A percentile compares a stretch with the other conserved stretches of the same genome.
These are phyloP conservation scores for Austroboletus eburneus DNA, from an alignment of 768 basidiomycete species.

Conservation along the genomic window DNA sequence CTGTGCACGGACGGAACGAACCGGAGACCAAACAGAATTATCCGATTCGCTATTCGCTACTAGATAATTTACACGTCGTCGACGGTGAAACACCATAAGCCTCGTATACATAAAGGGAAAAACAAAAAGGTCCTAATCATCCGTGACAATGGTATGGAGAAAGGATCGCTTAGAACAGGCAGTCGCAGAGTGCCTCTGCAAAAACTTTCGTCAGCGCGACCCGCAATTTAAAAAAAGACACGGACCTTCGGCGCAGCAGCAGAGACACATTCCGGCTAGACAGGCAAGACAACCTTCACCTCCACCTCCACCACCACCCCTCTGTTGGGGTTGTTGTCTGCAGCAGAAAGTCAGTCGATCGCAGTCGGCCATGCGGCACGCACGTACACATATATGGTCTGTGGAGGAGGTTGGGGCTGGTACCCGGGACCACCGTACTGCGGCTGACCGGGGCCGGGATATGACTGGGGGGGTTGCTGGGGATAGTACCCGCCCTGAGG, in stretches of 20 bases:
- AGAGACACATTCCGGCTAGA: conserved; percentile 43
- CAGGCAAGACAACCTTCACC: conserved; percentile 42
- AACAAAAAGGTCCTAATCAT: conserved; percentile 6
- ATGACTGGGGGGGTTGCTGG: conserved; percentile 69
- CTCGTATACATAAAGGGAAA: conserved; percentile 14
- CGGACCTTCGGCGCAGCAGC: conserved; percentile 51
- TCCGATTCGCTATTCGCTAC: conserved; percentile 7
- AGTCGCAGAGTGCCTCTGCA: conserved; percentile 67
- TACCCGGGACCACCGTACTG: conserved; percentile 31
- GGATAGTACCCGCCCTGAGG: conserved; percentile 72
- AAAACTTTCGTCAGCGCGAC: conserved; percentile 20
- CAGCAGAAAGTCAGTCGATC: conserved; percentile 2
- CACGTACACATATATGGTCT: conserved; percentile 77
- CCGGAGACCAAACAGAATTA: conserved; percentile 36
- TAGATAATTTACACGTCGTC: conserved; percentile 30
- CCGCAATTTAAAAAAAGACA: conserved; percentile 18
- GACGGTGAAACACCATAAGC: not conserved
- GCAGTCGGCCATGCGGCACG: not conserved
- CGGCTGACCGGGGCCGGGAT: conserved; percentile 44
- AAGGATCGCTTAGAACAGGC: conserved; percentile 46
- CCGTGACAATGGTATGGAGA: conserved; percentile 15
- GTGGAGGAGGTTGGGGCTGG: conserved; percentile 68
- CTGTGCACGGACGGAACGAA: conserved; percentile 39
- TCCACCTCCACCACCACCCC: conserved; percentile 32
- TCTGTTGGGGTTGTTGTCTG: conserved; percentile 40